Conservation (phyloP, 148 eudicot species). For the Persicaria tinctoria region DNA sequence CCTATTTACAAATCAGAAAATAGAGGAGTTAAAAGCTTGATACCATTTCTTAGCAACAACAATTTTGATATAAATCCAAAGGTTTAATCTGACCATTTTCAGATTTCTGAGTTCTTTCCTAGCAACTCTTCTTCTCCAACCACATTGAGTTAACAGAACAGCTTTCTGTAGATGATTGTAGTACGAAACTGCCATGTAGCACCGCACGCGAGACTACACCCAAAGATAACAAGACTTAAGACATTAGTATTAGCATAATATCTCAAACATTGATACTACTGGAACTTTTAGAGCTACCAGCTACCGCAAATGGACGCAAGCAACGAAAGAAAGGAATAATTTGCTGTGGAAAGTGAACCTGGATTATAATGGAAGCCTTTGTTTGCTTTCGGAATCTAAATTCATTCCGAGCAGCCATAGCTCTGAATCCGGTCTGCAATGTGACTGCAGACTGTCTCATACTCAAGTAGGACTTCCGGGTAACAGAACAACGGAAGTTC, state of each 20-base stretch:
- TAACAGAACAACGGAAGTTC: slow-evolving; percentile 55
- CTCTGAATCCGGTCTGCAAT: slow-evolving; percentile 85
- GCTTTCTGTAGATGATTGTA: slow-evolving; percentile 80
- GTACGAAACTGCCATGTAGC: slow-evolving; percentile 59
- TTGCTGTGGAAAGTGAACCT: slow-evolving; percentile 38
- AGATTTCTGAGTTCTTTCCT: slow-evolving; percentile 76
- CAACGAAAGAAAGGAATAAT: not conserved
- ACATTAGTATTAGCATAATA: not conserved
- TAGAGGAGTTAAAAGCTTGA: slow-evolving; percentile 16
- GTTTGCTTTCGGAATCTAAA: slow-evolving; percentile 81
- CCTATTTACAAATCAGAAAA: slow-evolving; percentile 40
- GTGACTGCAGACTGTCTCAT: slow-evolving; percentile 47
- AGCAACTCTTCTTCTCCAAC: slow-evolving; percentile 90
- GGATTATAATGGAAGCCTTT: slow-evolving; percentile 73
- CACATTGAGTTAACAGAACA: slow-evolving; percentile 77
- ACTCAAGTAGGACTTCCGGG: slow-evolving; percentile 44
- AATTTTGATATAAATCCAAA: not conserved
- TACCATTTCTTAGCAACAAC: not conserved
- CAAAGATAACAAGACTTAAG: not conserved
- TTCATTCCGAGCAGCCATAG: slow-evolving; percentile 78
- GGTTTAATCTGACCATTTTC: slow-evolving; percentile 67
- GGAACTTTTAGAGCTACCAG: not conserved
- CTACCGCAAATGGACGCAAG: not conserved
- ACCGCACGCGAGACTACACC: slow-evolving; percentile 67
- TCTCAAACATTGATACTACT: not conserved